Conservation (phyloP, 805 yeast genomes). For the Wickerhamiella siamensis region DNA sequence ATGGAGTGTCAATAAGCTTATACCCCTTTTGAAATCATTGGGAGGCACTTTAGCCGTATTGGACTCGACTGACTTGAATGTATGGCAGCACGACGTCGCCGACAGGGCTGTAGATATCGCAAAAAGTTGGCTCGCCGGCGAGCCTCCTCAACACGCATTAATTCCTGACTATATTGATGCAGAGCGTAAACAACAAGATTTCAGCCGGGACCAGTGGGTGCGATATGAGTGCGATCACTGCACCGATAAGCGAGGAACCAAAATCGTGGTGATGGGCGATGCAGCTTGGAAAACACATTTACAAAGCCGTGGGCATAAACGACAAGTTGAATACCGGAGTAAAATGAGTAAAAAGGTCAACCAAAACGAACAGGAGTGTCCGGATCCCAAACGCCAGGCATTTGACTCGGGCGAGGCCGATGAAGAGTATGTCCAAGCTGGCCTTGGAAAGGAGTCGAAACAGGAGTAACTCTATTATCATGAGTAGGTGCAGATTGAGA, state of each 20-base stretch:
- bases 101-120: slow-evolving; percentile 42
- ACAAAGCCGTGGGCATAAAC: slow-evolving; percentile 52
- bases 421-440: no score
- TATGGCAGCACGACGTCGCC: slow-evolving; percentile 47
- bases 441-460: neutral
- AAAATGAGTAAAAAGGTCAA: neutral
- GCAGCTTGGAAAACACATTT: slow-evolving; percentile 57
- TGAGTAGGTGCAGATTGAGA: neutral
- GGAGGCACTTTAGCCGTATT: slow-evolving; percentile 55
- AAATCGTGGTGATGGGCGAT: slow-evolving; percentile 55
- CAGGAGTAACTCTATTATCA: neutral
- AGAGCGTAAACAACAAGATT: slow-evolving; percentile 19
- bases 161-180: slow-evolving; percentile 28
- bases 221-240: slow-evolving; percentile 60
- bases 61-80: slow-evolving; percentile 57
- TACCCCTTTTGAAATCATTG: slow-evolving; percentile 42
- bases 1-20: slow-evolving; percentile 68
- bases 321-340: slow-evolving; percentile 8
- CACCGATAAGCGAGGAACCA: slow-evolving; percentile 34
- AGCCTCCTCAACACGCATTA: slow-evolving; percentile 2
- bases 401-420: no score
- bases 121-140: slow-evolving; percentile 24
- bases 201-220: slow-evolving; percentile 36
- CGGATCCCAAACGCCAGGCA: slow-evolving; percentile 1
- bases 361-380: neutral